These are phyloP conservation scores for Albifimbria verrucaria DNA, from an alignment of 2,329 filamentous ascomycete species.

Conservation along the genomic window DNA sequence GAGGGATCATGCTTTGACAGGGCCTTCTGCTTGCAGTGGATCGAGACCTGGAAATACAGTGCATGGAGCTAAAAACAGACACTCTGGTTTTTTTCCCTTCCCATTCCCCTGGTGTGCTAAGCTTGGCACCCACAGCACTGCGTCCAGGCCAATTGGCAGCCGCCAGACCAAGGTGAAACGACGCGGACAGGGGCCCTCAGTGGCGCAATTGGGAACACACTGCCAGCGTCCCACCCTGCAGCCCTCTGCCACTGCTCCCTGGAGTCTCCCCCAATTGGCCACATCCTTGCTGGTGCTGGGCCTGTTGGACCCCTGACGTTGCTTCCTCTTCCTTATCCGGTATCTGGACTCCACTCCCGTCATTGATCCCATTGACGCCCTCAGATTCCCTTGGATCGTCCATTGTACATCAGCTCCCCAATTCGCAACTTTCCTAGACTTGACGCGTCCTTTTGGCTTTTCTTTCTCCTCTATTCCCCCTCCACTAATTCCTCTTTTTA, in stretches of 20 bases:
- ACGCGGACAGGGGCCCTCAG: background rate
- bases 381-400: too few relatives aligned
- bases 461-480: conserved; percentile 1
- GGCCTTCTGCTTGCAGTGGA: background rate
- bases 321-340: too few relatives aligned
- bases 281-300: background rate
- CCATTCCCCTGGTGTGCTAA: background rate
- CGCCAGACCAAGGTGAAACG: background rate
- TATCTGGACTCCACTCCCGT: background rate
- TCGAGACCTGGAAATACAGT: background rate
- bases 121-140: background rate
- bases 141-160: background rate
- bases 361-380: background rate
- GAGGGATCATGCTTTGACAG: background rate
- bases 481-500: background rate
- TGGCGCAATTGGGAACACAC: background rate
- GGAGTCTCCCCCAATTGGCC: background rate
- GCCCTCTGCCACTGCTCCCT: background rate
- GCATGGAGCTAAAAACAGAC: background rate
- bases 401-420: too few relatives aligned
- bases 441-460: conserved; percentile 1
- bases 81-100: background rate
- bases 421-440: too few relatives aligned
- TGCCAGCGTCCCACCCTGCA: too few relatives aligned
- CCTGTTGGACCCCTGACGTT: background rate